phyloP scores from a whole-genome alignment of 495 filamentous ascomycete genomes.

The Massariosphaeria phaeospora region DNA sequence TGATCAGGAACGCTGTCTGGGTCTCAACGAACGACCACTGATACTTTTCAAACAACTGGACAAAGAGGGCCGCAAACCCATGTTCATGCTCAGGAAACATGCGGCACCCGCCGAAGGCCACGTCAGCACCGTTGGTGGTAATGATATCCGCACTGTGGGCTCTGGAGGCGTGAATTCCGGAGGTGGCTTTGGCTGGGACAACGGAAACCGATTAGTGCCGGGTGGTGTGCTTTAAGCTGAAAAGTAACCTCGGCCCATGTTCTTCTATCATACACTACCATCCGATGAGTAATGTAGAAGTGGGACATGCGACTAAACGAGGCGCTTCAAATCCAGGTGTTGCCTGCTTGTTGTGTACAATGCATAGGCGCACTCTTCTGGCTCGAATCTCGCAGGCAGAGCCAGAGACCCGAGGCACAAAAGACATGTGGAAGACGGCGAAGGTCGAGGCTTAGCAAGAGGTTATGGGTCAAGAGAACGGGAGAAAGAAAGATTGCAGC shows the following conservation, averaged over 20 bases:
- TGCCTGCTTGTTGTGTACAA: neutral
- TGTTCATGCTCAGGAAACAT: constrained; percentile 92
- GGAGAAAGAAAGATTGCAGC: neutral
- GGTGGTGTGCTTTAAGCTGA: constrained; percentile 28
- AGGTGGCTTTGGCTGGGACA: constrained; percentile 25
- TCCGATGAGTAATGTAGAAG: neutral
- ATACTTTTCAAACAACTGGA: constrained; percentile 96
- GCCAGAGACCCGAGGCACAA: neutral
- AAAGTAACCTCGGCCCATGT: neutral
- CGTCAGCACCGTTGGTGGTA: constrained; percentile 26
- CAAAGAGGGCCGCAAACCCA: constrained; percentile 92
- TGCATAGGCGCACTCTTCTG: neutral
- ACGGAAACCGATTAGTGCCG: constrained; percentile 21
- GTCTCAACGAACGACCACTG: constrained; percentile 84
- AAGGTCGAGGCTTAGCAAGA: neutral
- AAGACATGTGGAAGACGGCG: neutral
- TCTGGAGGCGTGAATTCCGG: constrained; percentile 5
- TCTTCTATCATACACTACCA: neutral
- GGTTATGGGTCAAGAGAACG: neutral
- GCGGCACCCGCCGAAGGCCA: constrained; percentile 42
- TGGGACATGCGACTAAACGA: neutral
- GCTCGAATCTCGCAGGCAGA: neutral
- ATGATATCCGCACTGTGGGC: constrained; percentile 11
- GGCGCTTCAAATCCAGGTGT: neutral
- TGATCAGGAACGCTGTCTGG: constrained; percentile 91